Percentiles rank a stretch among this genome's conserved stretches.
phyloP scores from a whole-genome alignment of 768 basidiomycete species.

The Cubamyces lactineus region DNA sequence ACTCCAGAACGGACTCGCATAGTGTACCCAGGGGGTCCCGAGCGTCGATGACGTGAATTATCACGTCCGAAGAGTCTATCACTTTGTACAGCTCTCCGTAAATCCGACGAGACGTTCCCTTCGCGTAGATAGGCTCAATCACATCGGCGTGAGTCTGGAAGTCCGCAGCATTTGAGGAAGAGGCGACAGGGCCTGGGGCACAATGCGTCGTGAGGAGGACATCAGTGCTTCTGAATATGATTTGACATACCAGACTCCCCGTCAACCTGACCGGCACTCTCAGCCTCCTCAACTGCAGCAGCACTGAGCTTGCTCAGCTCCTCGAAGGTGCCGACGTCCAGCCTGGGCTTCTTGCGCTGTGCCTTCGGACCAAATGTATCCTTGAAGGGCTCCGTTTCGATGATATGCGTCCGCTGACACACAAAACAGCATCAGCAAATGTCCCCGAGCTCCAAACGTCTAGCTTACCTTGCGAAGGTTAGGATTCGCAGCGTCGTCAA shows the following conservation, averaged over 20 bases:
- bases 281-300: conserved; percentile 58
- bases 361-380: conserved; percentile 97
- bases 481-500: conserved; percentile 88
- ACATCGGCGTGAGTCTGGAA: conserved; percentile 73
- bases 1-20: conserved; percentile 92
- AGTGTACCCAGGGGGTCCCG: conserved; percentile 94
- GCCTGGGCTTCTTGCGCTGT: conserved; percentile 85
- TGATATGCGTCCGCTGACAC: conserved; percentile 82
- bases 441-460: not conserved
- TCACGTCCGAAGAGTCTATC: conserved; percentile 96
- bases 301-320: conserved; percentile 76
- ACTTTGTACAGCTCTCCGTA: conserved; percentile 99
- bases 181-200: conserved; percentile 50
- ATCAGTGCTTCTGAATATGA: not conserved
- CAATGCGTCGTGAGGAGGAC: not conserved
- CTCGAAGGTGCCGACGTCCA: conserved; percentile 91
- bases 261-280: conserved; percentile 43
- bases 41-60: conserved; percentile 94
- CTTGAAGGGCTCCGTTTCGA: conserved; percentile 92
- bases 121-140: conserved; percentile 90
- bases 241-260: conserved; percentile 48
- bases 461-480: conserved; percentile 68
- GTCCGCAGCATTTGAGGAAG: conserved; percentile 45
- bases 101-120: conserved; percentile 94
- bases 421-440: not conserved